A percentile compares a stretch with the other conserved stretches of the same genome.
phyloP scores from a whole-genome alignment of 441 rosid species.

The Erodium moschatum region DNA sequence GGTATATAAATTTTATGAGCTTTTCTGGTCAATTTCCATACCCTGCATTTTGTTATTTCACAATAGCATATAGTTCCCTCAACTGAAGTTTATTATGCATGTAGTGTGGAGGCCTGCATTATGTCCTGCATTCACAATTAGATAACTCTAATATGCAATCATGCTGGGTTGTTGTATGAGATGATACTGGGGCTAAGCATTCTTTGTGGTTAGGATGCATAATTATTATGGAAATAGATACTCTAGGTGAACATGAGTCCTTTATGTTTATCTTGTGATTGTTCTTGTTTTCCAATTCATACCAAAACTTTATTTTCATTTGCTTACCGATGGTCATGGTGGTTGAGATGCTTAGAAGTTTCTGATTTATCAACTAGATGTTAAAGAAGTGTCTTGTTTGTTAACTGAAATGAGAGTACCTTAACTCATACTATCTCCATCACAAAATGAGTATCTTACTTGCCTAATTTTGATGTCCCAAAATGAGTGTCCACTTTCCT shows the following conservation, averaged over 20 bases:
- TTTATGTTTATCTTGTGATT: neutral
- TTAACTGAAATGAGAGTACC: neutral
- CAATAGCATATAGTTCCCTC: neutral
- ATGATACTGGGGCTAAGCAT: neutral
- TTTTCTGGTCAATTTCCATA: neutral
- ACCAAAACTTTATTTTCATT: neutral
- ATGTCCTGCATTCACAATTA: neutral
- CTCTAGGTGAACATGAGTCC: neutral
- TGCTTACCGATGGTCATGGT: neutral
- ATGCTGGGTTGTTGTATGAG: neutral
- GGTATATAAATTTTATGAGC: neutral
- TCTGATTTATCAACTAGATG: neutral
- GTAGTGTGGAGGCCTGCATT: neutral
- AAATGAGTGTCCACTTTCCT: neutral
- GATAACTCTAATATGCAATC: neutral
- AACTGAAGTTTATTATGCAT: neutral
- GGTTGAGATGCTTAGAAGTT: neutral
- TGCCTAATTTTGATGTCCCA: neutral
- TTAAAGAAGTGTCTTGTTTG: neutral
- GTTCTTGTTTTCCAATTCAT: slow-evolving; percentile 3
- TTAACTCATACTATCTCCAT: neutral
- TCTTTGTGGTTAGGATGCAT: neutral
- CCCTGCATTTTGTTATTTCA: neutral
- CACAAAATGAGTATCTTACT: neutral
- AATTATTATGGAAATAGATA: neutral